Conservation (phyloP, 352 stramenopile genomes). For the Pythium aphanidermatum region DNA sequence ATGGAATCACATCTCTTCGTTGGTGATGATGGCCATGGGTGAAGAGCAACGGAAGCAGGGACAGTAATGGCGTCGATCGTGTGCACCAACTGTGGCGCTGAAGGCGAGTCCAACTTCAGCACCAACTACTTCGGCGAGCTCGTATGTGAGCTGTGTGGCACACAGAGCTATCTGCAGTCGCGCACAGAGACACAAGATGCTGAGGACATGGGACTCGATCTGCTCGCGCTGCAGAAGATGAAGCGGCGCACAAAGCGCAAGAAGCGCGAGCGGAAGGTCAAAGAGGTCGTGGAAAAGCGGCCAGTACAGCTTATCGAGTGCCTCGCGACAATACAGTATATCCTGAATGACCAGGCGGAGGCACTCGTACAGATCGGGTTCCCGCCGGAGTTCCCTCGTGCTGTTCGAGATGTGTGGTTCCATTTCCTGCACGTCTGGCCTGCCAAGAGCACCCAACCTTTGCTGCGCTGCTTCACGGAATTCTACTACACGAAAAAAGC, state of each 20-base stretch:
- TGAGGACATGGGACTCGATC: slow-evolving; percentile 64
- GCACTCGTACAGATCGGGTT: slow-evolving; percentile 36
- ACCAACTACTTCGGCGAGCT: slow-evolving; percentile 82
- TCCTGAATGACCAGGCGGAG: slow-evolving; percentile 47
- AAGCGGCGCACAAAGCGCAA: slow-evolving; percentile 31
- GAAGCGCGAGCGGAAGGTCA: slow-evolving; percentile 25
- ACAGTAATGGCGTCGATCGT: slow-evolving; percentile 31
- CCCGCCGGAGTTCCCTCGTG: slow-evolving; percentile 32
- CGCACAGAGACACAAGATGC: slow-evolving; percentile 79
- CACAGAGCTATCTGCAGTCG: slow-evolving; percentile 73
- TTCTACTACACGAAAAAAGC: slow-evolving; percentile 33
- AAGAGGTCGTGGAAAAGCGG: slow-evolving; percentile 7
- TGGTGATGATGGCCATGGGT: neutral
- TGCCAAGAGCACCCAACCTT: slow-evolving; percentile 40
- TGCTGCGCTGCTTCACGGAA: slow-evolving; percentile 71
- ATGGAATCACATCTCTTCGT: slow-evolving; percentile 4
- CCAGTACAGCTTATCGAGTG: slow-evolving; percentile 46
- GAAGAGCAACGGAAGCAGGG: neutral
- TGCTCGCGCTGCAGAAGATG: slow-evolving; percentile 25
- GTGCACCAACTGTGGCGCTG: slow-evolving; percentile 70
- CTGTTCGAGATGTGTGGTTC: slow-evolving; percentile 64
- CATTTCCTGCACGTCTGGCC: slow-evolving; percentile 60
- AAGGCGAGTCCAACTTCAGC: slow-evolving; percentile 75
- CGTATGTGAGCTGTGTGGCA: slow-evolving; percentile 81
- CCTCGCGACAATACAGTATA: slow-evolving; percentile 50